Conservation (phyloP, 345 rosid genomes). For the Eucalyptus erythrocorys region DNA sequence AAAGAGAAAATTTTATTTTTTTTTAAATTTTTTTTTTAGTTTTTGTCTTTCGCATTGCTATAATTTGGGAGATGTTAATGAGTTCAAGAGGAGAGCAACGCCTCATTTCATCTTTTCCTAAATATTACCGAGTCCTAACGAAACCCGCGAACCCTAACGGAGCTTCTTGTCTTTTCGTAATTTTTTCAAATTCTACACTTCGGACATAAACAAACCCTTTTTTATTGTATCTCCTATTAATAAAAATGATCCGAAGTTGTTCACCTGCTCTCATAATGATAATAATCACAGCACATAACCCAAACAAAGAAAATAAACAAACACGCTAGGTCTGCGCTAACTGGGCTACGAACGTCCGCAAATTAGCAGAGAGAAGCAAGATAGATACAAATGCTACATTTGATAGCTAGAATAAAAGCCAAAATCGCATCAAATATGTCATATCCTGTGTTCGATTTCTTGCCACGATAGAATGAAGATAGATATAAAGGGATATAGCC, state of each 20-base stretch:
- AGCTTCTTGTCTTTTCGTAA: background rate
- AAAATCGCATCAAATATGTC: too few relatives aligned
- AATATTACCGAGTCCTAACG: background rate
- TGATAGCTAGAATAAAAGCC: too few relatives aligned
- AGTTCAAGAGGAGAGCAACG: background rate
- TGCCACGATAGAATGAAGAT: background rate
- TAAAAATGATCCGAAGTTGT: background rate
- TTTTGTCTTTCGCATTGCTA: background rate
- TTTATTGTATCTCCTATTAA: background rate
- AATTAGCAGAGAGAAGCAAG: background rate
- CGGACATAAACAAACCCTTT: background rate
- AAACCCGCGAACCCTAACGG: background rate
- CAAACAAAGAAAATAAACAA: background rate
- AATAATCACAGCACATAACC: background rate
- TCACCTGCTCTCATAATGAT: background rate
- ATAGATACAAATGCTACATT: background rate
- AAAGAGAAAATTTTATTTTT: rapidly evolving
- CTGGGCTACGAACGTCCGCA: background rate
- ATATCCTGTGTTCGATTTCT: background rate
- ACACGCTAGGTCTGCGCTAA: background rate
- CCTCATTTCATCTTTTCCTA: background rate
- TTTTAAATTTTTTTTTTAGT: too few relatives aligned
- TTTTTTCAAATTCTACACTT: background rate
- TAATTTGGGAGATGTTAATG: background rate
- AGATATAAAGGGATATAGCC: background rate